These are phyloP conservation scores for Theileria annulata DNA, from an alignment of 169 alveolate genomes.

Conservation along the genomic window DNA sequence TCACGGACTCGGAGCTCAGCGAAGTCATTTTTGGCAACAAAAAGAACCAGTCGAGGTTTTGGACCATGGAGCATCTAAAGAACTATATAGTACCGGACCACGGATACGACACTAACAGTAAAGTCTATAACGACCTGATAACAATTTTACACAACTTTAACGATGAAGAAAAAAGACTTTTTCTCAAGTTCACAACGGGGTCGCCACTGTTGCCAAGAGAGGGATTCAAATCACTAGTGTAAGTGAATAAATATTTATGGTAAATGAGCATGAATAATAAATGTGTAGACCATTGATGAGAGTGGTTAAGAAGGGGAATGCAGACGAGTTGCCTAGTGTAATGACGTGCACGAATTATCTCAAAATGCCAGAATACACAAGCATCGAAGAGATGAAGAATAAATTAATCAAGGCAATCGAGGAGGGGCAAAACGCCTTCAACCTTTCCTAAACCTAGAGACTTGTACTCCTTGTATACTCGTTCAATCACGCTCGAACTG, in stretches of 20 bases:
- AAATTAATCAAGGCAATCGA: slow-evolving; percentile 86
- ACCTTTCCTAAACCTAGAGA: slow-evolving; percentile 74
- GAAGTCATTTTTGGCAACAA: slow-evolving; percentile 62
- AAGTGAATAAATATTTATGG: slow-evolving; percentile 71
- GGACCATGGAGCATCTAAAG: slow-evolving; percentile 73
- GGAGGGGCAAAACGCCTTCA: slow-evolving; percentile 88
- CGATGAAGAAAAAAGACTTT: slow-evolving; percentile 73
- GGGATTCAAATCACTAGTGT: slow-evolving; percentile 90
- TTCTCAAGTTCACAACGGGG: slow-evolving; percentile 91
- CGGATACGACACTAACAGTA: slow-evolving; percentile 77
- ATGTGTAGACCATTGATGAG: slow-evolving; percentile 77
- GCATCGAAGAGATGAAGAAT: slow-evolving; percentile 78
- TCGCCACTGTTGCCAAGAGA: slow-evolving; percentile 91
- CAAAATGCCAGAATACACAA: slow-evolving; percentile 90
- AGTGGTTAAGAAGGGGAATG: slow-evolving; percentile 82
- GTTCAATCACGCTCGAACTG: slow-evolving; percentile 10
- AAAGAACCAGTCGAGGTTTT: slow-evolving; percentile 61
- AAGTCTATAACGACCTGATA: slow-evolving; percentile 71
- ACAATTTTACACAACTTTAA: slow-evolving; percentile 73
- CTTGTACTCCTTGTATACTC: not conserved
- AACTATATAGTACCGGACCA: slow-evolving; percentile 86
- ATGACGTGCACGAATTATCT: slow-evolving; percentile 94
- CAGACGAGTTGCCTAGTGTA: slow-evolving; percentile 86
- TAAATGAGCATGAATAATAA: slow-evolving; percentile 7
- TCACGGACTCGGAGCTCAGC: slow-evolving; percentile 68